Evolutionary conservation across 169 alveolate genomes (phyloP).

Genomic region (Theileria annulata): DNA sequence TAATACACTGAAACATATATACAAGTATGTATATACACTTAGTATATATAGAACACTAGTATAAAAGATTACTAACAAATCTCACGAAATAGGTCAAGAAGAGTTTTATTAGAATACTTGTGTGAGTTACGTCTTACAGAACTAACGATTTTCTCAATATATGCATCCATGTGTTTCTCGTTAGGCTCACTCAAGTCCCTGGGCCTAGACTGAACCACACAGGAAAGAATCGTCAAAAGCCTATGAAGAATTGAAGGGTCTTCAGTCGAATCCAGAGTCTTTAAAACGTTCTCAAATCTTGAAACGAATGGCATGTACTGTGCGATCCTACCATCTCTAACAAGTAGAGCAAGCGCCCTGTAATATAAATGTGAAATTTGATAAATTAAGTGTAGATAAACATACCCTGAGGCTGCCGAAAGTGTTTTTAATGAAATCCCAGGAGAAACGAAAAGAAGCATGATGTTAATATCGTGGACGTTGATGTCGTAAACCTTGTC

Average conservation of each 20-base stretch:
- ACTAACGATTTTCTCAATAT: conserved; percentile 8
- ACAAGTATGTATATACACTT: neutral
- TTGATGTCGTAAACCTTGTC: conserved; percentile 11
- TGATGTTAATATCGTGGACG: conserved; percentile 47
- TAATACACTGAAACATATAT: neutral
- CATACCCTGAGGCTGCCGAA: conserved; percentile 66
- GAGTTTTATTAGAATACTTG: conserved; percentile 14
- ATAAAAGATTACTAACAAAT: neutral
- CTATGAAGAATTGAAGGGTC: conserved; percentile 38
- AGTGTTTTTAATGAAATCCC: conserved; percentile 1
- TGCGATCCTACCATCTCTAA: conserved; percentile 58
- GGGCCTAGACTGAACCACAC: conserved; percentile 40
- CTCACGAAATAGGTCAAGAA: conserved; percentile 42
- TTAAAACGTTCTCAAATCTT: conserved; percentile 29
- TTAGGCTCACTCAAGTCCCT: neutral
- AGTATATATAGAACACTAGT: neutral
- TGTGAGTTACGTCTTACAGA: conserved; percentile 25
- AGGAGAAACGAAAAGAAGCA: conserved; percentile 44
- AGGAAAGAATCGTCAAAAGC: conserved; percentile 37
- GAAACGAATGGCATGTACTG: conserved; percentile 33
- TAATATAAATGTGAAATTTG: neutral
- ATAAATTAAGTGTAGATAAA: neutral
- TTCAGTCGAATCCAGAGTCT: conserved; percentile 22
- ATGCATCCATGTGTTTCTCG: neutral
- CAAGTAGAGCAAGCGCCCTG: conserved; percentile 61